These are phyloP conservation scores for Oleoguttula mirabilis DNA, from an alignment of 495 filamentous ascomycete species.

Conservation along the genomic window DNA sequence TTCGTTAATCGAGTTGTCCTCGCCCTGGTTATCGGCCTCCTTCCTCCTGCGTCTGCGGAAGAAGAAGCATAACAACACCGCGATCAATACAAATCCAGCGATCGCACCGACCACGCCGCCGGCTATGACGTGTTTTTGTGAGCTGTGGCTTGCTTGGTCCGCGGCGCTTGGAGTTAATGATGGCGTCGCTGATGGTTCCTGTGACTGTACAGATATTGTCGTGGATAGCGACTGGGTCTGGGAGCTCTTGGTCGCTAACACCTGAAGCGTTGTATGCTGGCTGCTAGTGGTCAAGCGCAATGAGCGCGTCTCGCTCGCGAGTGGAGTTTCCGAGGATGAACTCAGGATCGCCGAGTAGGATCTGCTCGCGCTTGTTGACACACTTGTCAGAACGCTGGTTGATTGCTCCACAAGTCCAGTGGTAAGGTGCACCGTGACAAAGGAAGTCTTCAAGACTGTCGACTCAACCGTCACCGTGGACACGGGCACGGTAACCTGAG, in stretches of 20 bases:
- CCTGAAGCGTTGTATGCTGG: background rate
- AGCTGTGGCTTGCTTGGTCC: background rate
- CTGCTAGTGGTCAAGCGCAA: background rate
- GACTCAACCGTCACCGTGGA: constrained; percentile 4
- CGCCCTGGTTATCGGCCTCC: background rate
- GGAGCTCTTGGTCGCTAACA: background rate
- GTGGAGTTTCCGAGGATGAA: background rate
- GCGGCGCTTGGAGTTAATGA: background rate
- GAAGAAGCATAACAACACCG: constrained; percentile 8
- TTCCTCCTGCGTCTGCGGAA: constrained; percentile 6
- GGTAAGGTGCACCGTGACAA: background rate
- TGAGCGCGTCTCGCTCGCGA: no score
- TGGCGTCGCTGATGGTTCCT: background rate
- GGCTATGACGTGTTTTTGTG: constrained; percentile 14
- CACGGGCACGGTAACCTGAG: constrained; percentile 2
- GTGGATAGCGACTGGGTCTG: no score
- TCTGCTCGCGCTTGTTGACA: no score
- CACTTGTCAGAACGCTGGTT: no score
- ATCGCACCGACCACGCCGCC: constrained; percentile 15
- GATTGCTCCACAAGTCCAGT: constrained; percentile 1
- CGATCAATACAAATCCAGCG: constrained; percentile 14
- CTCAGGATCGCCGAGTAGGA: background rate
- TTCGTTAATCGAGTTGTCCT: background rate
- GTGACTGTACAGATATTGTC: background rate
- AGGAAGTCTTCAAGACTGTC: constrained; percentile 4